Evolutionary conservation across 139 green algal species (phyloP).

Genomic region (Desmodesmus armatus): DNA sequence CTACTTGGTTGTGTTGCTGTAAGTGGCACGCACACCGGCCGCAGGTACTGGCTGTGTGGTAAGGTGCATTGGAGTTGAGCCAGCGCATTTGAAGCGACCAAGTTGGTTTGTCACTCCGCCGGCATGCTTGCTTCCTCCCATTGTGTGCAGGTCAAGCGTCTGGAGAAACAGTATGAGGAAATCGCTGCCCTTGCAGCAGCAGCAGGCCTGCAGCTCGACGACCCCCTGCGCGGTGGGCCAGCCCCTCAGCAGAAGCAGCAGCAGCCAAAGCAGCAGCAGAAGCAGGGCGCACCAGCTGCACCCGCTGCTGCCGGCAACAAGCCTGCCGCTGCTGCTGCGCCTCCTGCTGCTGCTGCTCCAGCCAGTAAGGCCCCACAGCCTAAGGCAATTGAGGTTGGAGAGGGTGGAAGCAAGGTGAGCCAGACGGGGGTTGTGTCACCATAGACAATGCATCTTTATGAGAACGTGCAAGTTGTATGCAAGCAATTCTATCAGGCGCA

Average conservation of each 20-base stretch:
- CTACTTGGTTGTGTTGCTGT: too few relatives aligned
- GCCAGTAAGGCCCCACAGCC: constrained; percentile 5
- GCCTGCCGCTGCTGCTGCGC: not conserved
- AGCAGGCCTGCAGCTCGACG: constrained; percentile 26
- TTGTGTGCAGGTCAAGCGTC: constrained; percentile 9
- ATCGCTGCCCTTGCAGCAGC: constrained; percentile 31
- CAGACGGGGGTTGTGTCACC: too few relatives aligned
- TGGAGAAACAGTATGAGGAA: constrained; percentile 45
- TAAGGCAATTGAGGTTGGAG: constrained; percentile 9
- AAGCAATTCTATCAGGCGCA: too few relatives aligned
- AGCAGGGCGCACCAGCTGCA: not conserved
- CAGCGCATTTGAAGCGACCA: not conserved
- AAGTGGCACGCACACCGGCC: not conserved
- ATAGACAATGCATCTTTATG: too few relatives aligned
- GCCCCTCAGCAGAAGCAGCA: not conserved
- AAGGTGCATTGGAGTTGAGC: not conserved
- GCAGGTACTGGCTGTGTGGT: not conserved
- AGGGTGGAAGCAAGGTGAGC: constrained; percentile 4
- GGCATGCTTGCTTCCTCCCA: not conserved
- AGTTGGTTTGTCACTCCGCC: not conserved
- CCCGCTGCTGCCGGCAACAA: not conserved
- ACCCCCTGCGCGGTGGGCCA: not conserved
- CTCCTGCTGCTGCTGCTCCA: not conserved
- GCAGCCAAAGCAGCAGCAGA: not conserved
- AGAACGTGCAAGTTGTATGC: too few relatives aligned